phyloP scores from a whole-genome alignment of 2,329 filamentous ascomycete species.

The Didymella pomorum region DNA sequence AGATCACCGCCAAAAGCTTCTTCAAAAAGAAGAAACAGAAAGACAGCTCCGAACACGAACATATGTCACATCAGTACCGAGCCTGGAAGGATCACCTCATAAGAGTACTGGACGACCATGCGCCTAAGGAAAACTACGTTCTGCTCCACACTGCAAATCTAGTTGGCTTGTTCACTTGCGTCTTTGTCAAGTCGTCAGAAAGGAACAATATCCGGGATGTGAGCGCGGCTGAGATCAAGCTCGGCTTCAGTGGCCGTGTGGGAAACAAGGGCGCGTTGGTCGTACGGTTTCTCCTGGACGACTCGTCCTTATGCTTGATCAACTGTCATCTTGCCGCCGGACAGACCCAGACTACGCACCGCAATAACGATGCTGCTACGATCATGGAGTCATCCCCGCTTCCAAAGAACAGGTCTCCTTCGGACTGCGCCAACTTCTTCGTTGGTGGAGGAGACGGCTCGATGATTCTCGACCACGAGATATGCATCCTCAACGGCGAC shows the following conservation, averaged over 20 bases:
- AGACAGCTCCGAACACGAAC: constrained; percentile 81
- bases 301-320: constrained; percentile 93
- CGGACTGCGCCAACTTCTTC: constrained; percentile 76
- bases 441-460: constrained; percentile 92
- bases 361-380: constrained; percentile 89
- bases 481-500: constrained; percentile 96
- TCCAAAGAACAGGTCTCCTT: constrained; percentile 73
- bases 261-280: constrained; percentile 96
- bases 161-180: constrained; percentile 93
- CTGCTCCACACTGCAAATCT: constrained; percentile 88
- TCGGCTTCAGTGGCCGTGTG: constrained; percentile 92
- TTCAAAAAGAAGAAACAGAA: constrained; percentile 81
- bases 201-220: constrained; percentile 79
- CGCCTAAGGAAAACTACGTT: constrained; percentile 81
- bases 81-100: constrained; percentile 94
- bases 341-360: constrained; percentile 86
- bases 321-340: constrained; percentile 97
- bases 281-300: constrained; percentile 90
- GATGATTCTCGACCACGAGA: constrained; percentile 95
- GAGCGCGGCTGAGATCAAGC: constrained; percentile 84
- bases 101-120: constrained; percentile 81
- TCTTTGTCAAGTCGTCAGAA: constrained; percentile 87
- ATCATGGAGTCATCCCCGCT: constrained; percentile 84
- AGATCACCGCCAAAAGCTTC: constrained; percentile 93
- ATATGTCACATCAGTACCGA: constrained; percentile 97